Evolutionary conservation across 192 early-diverging fungal genomes (phyloP), one percentile per base, ranked within the genome.

Genomic region (Coemansia erecta): DNA sequence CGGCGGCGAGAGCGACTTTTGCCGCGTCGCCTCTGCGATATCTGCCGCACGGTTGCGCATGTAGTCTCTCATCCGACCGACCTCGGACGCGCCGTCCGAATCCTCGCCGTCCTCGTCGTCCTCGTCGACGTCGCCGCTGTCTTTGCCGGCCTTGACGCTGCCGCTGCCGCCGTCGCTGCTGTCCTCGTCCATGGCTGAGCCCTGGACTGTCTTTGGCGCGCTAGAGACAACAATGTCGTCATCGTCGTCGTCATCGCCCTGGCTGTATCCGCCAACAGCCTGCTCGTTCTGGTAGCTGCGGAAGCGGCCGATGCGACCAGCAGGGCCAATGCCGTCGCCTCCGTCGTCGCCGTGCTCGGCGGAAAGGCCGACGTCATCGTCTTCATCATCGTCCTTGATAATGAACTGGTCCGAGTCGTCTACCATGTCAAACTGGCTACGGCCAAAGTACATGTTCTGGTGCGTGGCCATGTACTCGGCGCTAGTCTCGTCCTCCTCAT

Each of bases 241-340:
- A 14, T 42, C 37, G 21, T 53, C 44, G 7, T 18, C 47, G 21
- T 51, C 26, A 17, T 35, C 47, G 31, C 24, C 48, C 15, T 41
- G 49, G 23, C 37, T 37, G 10, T 39, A 14, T 15, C 51, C 37
- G 39, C 14, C 46, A 39, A 31, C 37, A n/a, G 39, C 42, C 3
- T 28, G 60, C 63, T 75, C 79, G 58, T 72, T 76, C 66, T 76
- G 79, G 51, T 81, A 72, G 48, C 70, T 81, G 61, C 54, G 66
- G 63, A 62, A 81, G 3, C 70, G 69, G 5, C 64, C 73, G 48
- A 81, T 81, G 19, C 73, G 60, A 23, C 52, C 75, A 3, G 66
- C 75, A 2, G 75, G 73, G 0, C 73, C 79, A 37, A 75, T 68
- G 15, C 56, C 77, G 10, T 43, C 65, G 19, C 56, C 60, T 15